Conservation (phyloP, 2,329 filamentous ascomycete species). For the Ophiostoma ulmi region DNA sequence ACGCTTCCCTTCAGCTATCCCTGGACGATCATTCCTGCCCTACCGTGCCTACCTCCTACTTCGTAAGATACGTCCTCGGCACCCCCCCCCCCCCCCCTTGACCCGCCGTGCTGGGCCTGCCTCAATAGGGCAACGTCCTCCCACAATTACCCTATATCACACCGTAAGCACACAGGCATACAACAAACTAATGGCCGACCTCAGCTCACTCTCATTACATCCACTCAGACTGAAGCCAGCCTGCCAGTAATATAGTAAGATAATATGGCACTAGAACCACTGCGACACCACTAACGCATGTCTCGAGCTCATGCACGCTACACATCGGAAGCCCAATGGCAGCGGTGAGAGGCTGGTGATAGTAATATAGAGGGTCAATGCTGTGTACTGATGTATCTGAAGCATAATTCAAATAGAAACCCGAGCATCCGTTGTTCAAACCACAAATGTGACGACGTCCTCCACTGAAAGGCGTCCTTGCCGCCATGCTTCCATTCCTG, state of each 20-base stretch:
- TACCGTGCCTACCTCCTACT: neutral
- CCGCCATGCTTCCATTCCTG: neutral
- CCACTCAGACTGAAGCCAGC: neutral
- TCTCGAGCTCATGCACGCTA: constrained; percentile 6
- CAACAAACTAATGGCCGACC: neutral
- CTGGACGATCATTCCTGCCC: constrained; percentile 9
- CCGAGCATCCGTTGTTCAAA: neutral
- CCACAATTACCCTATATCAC: neutral
- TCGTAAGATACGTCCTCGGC: neutral
- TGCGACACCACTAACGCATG: neutral
- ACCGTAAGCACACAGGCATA: no score
- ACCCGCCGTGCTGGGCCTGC: constrained; percentile 5
- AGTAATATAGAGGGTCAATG: no score
- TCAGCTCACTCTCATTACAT: constrained; percentile 2
- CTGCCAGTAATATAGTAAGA: neutral
- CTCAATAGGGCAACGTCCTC: neutral
- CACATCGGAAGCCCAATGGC: neutral
- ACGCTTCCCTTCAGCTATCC: neutral
- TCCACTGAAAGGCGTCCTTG: neutral
- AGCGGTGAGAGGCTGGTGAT: neutral
- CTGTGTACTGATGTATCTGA: neutral
- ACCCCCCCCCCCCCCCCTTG: neutral
- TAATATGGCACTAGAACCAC: neutral
- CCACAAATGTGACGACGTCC: no score
- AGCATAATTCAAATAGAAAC: no score